Evolutionary conservation across 2,329 filamentous ascomycete genomes (phyloP).

Genomic region (Colletotrichum kahawae): DNA sequence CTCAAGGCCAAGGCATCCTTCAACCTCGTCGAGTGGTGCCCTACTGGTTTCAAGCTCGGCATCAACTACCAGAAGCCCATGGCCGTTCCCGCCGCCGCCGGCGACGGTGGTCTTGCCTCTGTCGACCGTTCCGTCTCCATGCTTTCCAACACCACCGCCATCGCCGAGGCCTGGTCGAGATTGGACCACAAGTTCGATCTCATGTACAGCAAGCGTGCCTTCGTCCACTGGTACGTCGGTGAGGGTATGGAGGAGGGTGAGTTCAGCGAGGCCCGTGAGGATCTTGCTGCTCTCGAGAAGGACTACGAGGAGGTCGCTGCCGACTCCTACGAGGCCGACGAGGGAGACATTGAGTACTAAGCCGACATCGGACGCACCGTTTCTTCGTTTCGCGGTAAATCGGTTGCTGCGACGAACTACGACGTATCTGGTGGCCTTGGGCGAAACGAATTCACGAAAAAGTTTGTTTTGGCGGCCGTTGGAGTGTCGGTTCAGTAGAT

Average conservation of each 20-base stretch:
- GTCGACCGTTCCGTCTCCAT: conserved; percentile 71
- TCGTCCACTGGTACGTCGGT: conserved; percentile 82
- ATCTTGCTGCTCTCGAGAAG: conserved; percentile 83
- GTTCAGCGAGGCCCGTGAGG: conserved; percentile 86
- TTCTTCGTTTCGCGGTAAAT: neutral
- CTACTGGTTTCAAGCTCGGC: conserved; percentile 77
- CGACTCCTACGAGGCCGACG: conserved; percentile 71
- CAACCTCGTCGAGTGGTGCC: conserved; percentile 78
- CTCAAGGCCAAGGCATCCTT: conserved; percentile 76
- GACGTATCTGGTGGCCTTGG: neutral
- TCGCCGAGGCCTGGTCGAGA: conserved; percentile 75
- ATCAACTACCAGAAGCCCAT: conserved; percentile 77
- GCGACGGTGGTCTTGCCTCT: conserved; percentile 64
- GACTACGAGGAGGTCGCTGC: conserved; percentile 86
- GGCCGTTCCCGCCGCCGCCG: conserved; percentile 57
- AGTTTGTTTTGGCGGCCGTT: conserved; percentile 19
- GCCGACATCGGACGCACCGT: neutral
- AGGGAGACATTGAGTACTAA: conserved; percentile 82
- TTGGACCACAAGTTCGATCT: conserved; percentile 79
- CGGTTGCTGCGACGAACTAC: conserved; percentile 9
- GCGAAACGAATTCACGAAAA: conserved; percentile 19
- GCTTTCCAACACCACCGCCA: conserved; percentile 78
- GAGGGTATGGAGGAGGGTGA: conserved; percentile 94
- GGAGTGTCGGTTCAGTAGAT: conserved; percentile 20
- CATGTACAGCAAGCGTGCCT: conserved; percentile 80